Evolutionary conservation across 2,329 filamentous ascomycete species (phyloP).

Genomic region (Cladorrhinum sp.): DNA sequence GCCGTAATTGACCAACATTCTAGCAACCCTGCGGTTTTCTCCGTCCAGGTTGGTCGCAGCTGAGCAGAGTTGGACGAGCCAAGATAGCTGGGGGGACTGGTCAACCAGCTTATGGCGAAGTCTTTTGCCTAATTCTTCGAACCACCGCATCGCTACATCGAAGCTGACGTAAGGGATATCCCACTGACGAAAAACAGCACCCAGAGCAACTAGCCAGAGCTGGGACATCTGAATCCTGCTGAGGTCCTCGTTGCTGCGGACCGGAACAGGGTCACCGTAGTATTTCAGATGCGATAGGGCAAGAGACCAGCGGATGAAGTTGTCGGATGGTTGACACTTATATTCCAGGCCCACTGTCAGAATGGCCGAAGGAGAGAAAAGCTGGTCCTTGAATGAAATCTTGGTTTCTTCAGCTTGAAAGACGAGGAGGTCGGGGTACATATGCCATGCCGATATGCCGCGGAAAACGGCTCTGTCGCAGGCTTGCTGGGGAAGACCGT

Average conservation of each 20-base stretch:
- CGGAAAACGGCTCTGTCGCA: conserved; percentile 30
- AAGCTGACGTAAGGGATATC: background rate
- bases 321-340: background rate
- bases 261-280: conserved; percentile 9
- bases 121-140: background rate
- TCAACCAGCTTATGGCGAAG: background rate
- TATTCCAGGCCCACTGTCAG: conserved; percentile 8
- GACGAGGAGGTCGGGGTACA: conserved; percentile 34
- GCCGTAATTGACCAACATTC: background rate
- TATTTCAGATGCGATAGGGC: conserved; percentile 8
- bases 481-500: conserved; percentile 28
- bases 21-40: background rate
- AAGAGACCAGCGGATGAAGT: conserved; percentile 10
- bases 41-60: background rate
- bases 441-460: conserved; percentile 34
- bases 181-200: background rate
- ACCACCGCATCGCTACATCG: background rate
- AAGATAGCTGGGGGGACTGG: background rate
- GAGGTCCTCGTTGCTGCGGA: background rate
- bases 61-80: background rate
- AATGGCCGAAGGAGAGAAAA: background rate
- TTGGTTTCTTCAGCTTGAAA: background rate
- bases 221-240: background rate
- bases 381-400: background rate
- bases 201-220: background rate